A percentile compares a stretch with the other conserved stretches of the same genome.
Conservation (phyloP, 2,329 filamentous ascomycete species). For the Aspergillus pseudonomiae region DNA sequence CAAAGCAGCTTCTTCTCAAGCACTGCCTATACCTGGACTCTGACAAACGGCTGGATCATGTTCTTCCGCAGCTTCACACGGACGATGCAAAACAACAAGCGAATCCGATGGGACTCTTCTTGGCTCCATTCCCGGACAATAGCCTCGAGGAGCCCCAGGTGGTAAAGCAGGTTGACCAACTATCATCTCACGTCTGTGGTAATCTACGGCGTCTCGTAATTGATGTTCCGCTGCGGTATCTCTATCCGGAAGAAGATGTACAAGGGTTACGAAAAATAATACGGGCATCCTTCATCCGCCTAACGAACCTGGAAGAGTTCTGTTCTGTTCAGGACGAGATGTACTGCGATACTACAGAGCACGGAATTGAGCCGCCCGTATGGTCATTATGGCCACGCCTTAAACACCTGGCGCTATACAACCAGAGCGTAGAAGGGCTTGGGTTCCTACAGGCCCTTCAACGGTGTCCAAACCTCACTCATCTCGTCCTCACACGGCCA, state of each 20-base stretch:
- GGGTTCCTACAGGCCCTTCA: constrained; percentile 13
- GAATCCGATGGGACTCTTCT: constrained; percentile 9
- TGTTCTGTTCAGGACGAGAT: constrained; percentile 18
- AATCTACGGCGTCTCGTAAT: not conserved
- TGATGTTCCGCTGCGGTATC: constrained; percentile 13
- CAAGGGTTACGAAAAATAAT: constrained; percentile 10
- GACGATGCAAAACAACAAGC: not conserved
- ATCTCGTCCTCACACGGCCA: constrained; percentile 17
- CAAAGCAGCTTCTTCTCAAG: constrained; percentile 15
- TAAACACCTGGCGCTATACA: constrained; percentile 16
- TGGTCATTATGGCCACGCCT: constrained; percentile 20
- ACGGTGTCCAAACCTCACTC: constrained; percentile 14
- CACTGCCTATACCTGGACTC: constrained; percentile 18
- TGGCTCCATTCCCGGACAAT: constrained; percentile 12
- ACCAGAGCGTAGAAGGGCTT: constrained; percentile 11
- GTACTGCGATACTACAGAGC: constrained; percentile 7
- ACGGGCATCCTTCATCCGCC: constrained; percentile 15
- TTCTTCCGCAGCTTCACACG: constrained; percentile 6
- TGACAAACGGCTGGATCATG: not conserved
- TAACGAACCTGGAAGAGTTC: constrained; percentile 17
- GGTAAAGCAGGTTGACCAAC: not conserved
- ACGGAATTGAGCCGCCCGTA: constrained; percentile 11
- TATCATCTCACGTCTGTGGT: not conserved
- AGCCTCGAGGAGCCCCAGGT: constrained; percentile 8
- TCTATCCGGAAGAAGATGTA: constrained; percentile 14